Evolutionary conservation across 805 yeast species (phyloP).

Genomic region (Hanseniaspora opuntiae): DNA sequence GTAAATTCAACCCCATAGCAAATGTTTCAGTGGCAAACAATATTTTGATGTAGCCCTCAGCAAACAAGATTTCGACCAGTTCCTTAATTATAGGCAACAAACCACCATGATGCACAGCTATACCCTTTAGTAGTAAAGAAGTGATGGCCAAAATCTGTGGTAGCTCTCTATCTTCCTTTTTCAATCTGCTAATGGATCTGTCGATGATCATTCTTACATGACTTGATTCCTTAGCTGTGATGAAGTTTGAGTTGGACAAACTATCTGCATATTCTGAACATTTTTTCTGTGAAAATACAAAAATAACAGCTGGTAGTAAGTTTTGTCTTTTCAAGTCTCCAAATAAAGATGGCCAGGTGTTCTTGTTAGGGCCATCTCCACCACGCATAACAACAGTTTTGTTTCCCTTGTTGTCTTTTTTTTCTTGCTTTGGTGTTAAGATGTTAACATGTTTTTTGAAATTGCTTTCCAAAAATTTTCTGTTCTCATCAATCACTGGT

Average conservation of each 20-base stretch:
- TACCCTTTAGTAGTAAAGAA: constrained; percentile 75
- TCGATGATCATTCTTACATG: constrained; percentile 90
- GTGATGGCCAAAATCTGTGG: constrained; percentile 81
- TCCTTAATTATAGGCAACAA: constrained; percentile 85
- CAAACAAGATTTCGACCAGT: constrained; percentile 79
- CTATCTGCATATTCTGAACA: constrained; percentile 89
- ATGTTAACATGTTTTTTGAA: constrained; percentile 47
- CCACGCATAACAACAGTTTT: constrained; percentile 21
- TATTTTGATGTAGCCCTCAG: constrained; percentile 74
- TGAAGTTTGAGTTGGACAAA: constrained; percentile 59
- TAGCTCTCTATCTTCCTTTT: constrained; percentile 79
- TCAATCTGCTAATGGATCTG: constrained; percentile 71
- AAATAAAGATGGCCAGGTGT: constrained; percentile 62
- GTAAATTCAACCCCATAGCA: constrained; percentile 95
- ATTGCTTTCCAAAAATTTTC: constrained; percentile 53
- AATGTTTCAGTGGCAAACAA: constrained; percentile 95
- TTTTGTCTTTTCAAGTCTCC: constrained; percentile 53
- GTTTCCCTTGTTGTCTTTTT: constrained; percentile 23
- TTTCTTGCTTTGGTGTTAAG: constrained; percentile 32
- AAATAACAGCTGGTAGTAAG: constrained; percentile 80
- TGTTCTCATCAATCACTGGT: constrained; percentile 61
- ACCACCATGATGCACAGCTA: constrained; percentile 94
- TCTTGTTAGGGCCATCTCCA: constrained; percentile 53
- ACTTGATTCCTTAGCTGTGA: constrained; percentile 72
- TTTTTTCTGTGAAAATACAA: constrained; percentile 84